Percentiles rank a stretch among this genome's conserved stretches.
Evolutionary conservation across 352 stramenopile genomes (phyloP).

Genomic region (Globisporangium okanoganense): DNA sequence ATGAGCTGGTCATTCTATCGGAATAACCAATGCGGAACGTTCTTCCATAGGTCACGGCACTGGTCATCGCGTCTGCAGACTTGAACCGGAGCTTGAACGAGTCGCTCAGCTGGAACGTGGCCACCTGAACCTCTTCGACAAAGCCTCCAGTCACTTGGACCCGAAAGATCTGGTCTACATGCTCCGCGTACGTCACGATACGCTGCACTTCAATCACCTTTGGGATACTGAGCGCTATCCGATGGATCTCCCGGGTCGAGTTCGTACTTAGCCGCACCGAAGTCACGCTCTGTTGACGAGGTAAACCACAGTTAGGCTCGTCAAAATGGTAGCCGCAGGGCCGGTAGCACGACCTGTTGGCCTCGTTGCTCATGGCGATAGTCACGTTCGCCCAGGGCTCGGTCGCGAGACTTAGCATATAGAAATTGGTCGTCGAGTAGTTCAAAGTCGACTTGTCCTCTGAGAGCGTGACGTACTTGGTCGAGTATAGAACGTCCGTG

Average conservation of each 20-base stretch:
- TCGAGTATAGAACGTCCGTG: conserved; percentile 46
- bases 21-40: conserved; percentile 36
- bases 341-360: conserved; percentile 55
- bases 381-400: conserved; percentile 74
- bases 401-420: conserved; percentile 43
- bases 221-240: conserved; percentile 42
- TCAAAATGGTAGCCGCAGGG: conserved; percentile 69
- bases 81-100: conserved; percentile 46
- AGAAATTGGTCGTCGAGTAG: conserved; percentile 27
- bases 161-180: conserved; percentile 50
- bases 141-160: conserved; percentile 49
- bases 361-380: conserved; percentile 76
- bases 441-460: conserved; percentile 27
- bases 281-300: conserved; percentile 64
- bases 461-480: conserved; percentile 27
- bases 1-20: conserved; percentile 9
- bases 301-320: conserved; percentile 40
- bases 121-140: conserved; percentile 30
- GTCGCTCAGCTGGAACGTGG: conserved; percentile 47
- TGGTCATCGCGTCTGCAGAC: conserved; percentile 24
- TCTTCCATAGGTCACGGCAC: conserved; percentile 32
- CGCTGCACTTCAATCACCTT: conserved; percentile 62
- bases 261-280: conserved; percentile 47
- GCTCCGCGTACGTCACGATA: conserved; percentile 49
- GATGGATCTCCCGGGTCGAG: conserved; percentile 61